Base-by-base conservation (phyloP, 1,139 yeast genomes). In the Kodamaea suecica region DNA sequence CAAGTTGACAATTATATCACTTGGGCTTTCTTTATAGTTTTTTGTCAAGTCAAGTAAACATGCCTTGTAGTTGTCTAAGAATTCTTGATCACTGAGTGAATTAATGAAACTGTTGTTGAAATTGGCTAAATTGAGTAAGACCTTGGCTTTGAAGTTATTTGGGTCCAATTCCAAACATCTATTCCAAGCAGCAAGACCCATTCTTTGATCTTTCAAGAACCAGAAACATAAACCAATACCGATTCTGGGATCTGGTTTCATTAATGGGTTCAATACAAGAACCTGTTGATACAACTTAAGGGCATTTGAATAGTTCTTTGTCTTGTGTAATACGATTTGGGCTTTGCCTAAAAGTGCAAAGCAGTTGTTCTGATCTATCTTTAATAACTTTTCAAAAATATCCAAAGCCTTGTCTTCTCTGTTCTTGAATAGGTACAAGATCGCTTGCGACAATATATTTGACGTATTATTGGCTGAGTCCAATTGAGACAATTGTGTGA, bases 161-260 rank as follows among this genome's bases (percentile, higher is more conserved):
- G 83, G 77, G 43, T 84, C 76, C 34, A 90, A 61, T 52, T 83
- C 85, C 29, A 81, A 62, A 2, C 87, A 71, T 50, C 97, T 75
- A 45, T 77, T 74, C 97, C 97, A 94, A 0, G 97, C 81, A 31
- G 66, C 67, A 7, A 74, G 54, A 0, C 98, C 97, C 69, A 87
- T 76, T 31, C 73, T 73, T 44, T 77, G 76, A 54, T 87, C 95
- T 37, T 82, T 83, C 41, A 92, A 66, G 42, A 79, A 78, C 97
- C 97, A 92, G 55, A 82, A 90, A 59, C 97, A 90, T 48, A 92
- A 67, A 27, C 98, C 99, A 45, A 92, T 80, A 16, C 98, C 99
- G 39, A 92, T 74, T 60, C 99, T 73, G 14, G 98, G 95, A 59
- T 92, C 98, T 1, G 97, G 97, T 44, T 74, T 73, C 52, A 84